Base-by-base conservation (phyloP, 331 rosid genomes). In the Cydonia oblonga region DNA sequence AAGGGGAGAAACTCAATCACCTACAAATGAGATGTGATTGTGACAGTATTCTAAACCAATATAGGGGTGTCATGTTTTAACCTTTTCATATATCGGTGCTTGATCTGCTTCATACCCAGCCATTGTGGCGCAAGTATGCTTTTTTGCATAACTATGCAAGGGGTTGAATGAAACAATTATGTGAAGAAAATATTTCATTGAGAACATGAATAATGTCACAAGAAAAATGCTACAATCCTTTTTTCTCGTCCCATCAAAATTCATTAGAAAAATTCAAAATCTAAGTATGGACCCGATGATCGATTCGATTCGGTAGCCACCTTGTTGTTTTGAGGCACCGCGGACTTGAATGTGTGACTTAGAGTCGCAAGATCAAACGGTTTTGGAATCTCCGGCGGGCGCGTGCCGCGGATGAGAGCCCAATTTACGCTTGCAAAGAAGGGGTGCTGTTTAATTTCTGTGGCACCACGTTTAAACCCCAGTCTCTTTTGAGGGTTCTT, bases 361-460 rank as follows among this genome's bases (percentile, higher is more conserved):
- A 81, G 61, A 35, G 65, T 49, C 53, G 81, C 29, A 22, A 81
- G 72, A 72, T 86, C 86, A 62, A 84, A 64, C 23, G 90, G 85
- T 51, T 73, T 86, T 15, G 88, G 90, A 54, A 86, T 78, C 40
- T 84, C 85, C 16, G 90, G 90, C 58, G 90, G 90, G 7, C 30
- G 71, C 6, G 84, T 84, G 53, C 85, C n/a, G 12, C 90, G 85
- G 57, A 86, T 80, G 32, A 86, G 83, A 65, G 90, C 88, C 90
- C 90, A 86, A 73, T 86, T 86, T n/a, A 80, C 79, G 64, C 70
- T 70, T 60, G 81, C 80, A 64, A 86, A 86, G 79, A 86, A 86
- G 18, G 90, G 83, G 23, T 86, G 90, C 32, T 86, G 86, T 69
- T 86, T 86, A 28, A 86, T 84, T 73, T 86, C 90, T 8, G 86